A percentile compares a stretch with the other conserved stretches of the same genome.
Conservation (phyloP, 208 protist genomes). For the Porcisia hertigi region DNA sequence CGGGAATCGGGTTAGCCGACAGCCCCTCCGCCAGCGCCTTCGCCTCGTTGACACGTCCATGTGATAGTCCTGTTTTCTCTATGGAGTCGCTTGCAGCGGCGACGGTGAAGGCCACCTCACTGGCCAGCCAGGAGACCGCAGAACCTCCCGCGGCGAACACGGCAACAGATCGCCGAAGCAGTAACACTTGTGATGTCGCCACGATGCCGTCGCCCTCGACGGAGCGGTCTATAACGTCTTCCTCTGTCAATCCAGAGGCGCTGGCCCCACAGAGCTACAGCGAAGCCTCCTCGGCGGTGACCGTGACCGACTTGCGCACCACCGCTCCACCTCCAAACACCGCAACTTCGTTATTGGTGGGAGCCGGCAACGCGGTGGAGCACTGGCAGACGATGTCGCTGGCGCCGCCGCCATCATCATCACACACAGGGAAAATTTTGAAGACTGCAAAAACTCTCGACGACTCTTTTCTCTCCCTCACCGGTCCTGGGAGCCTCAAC, state of each 20-base stretch:
- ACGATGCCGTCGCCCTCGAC: neutral
- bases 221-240: neutral
- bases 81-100: neutral
- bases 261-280: too few relatives aligned
- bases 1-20: neutral
- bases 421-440: neutral
- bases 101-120: constrained; percentile 9
- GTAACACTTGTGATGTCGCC: neutral
- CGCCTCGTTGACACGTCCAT: neutral
- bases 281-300: too few relatives aligned
- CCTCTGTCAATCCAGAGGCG: neutral
- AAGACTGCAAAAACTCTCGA: neutral
- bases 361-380: neutral
- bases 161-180: neutral
- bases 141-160: neutral
- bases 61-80: neutral
- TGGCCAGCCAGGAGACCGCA: neutral
- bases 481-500: neutral
- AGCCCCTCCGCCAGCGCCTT: neutral
- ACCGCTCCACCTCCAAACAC: neutral
- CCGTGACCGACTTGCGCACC: neutral
- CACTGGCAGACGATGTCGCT: neutral
- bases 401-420: neutral
- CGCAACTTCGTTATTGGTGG: neutral
- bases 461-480: neutral